These are phyloP conservation scores for Suhomyces emberorum DNA, from an alignment of 805 yeast species.

Conservation along the genomic window DNA sequence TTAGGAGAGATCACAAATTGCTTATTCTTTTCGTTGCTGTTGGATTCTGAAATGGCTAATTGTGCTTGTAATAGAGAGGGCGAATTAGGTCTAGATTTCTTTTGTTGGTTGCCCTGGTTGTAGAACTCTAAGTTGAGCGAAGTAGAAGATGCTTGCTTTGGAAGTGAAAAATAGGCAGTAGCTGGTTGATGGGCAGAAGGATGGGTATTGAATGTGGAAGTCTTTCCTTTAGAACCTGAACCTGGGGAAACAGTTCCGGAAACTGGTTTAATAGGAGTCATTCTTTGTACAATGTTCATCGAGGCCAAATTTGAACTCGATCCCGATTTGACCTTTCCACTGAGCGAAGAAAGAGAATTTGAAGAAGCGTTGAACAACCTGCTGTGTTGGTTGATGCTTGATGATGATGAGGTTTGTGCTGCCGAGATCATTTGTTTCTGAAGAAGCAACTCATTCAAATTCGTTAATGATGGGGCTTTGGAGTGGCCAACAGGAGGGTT, in stretches of 20 bases:
- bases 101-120: constrained; percentile 19
- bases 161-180: constrained; percentile 12
- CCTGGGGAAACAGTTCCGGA: constrained; percentile 3
- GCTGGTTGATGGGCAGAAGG: constrained; percentile 7
- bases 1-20: constrained; percentile 25
- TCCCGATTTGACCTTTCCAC: constrained; percentile 21
- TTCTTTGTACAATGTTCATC: constrained; percentile 22
- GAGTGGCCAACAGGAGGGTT: constrained; percentile 6
- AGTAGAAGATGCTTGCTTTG: constrained; percentile 28
- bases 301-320: constrained; percentile 23
- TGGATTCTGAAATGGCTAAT: background rate
- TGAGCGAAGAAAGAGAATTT: constrained; percentile 17
- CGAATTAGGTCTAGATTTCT: constrained; percentile 48
- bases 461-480: constrained; percentile 24
- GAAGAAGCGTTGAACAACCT: constrained; percentile 15
- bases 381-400: background rate
- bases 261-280: constrained; percentile 42
- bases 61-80: constrained; percentile 25
- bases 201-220: too few relatives aligned
- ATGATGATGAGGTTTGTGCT: too few relatives aligned
- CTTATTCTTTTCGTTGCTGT: constrained; percentile 2
- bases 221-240: background rate
- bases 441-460: constrained; percentile 33
- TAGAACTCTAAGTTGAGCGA: constrained; percentile 37
- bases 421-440: constrained; percentile 15